phyloP scores from a whole-genome alignment of 768 basidiomycete species.

The Pleurotus platypus region DNA sequence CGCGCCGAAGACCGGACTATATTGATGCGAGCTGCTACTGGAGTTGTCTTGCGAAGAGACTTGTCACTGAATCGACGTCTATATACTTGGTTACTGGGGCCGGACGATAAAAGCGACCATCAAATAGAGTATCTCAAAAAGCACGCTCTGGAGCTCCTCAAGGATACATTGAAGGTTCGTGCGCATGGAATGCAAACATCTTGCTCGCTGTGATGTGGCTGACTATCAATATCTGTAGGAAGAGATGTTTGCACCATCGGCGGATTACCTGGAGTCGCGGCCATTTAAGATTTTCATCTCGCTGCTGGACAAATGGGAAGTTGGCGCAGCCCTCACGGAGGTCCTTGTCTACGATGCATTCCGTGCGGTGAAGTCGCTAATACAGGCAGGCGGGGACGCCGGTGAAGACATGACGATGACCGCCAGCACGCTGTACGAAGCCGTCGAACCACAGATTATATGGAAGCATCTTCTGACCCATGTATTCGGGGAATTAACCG shows the following conservation, averaged over 20 bases:
- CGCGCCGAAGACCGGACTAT: constrained; percentile 72
- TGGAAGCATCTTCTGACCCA: constrained; percentile 75
- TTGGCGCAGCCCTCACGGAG: constrained; percentile 80
- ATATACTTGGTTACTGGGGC: constrained; percentile 89
- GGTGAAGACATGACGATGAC: constrained; percentile 73
- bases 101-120: constrained; percentile 70
- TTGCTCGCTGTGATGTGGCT: too few species aligned
- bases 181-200: background rate
- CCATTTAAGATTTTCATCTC: constrained; percentile 97
- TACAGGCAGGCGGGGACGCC: constrained; percentile 48
- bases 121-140: constrained; percentile 70
- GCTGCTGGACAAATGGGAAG: constrained; percentile 95
- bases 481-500: constrained; percentile 52
- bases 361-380: constrained; percentile 58
- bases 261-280: constrained; percentile 72
- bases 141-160: constrained; percentile 71
- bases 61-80: constrained; percentile 89
- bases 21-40: constrained; percentile 81
- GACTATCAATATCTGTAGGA: constrained; percentile 33
- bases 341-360: constrained; percentile 77
- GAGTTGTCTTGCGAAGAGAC: constrained; percentile 90
- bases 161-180: constrained; percentile 62
- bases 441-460: constrained; percentile 82
- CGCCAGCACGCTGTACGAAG: constrained; percentile 85
- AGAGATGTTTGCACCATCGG: constrained; percentile 73